phyloP scores from a whole-genome alignment of 2,329 filamentous ascomycete genomes.

The Hypoxylon sp. region DNA sequence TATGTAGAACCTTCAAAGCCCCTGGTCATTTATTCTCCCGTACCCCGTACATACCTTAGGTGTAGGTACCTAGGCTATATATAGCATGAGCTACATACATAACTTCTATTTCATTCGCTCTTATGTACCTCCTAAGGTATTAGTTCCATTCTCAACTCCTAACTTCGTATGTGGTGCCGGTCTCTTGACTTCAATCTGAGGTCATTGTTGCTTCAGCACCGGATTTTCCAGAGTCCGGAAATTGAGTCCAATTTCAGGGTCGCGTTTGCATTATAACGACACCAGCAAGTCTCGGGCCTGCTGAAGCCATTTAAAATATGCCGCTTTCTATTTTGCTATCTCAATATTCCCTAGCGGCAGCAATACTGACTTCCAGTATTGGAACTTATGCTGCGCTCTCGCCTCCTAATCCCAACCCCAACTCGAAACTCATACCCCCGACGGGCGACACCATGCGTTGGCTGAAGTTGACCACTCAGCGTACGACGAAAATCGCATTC shows the following conservation, averaged over 20 bases:
- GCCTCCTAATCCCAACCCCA: constrained; percentile 55
- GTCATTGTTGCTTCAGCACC: background rate
- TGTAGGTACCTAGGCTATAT: too few relatives aligned
- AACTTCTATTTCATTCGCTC: background rate
- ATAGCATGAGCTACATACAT: background rate
- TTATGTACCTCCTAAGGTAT: background rate
- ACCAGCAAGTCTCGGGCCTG: background rate
- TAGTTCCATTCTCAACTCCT: background rate
- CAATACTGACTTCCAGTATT: constrained; percentile 49
- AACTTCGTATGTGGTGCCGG: background rate
- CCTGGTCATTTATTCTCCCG: too few relatives aligned
- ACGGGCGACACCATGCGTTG: constrained; percentile 32
- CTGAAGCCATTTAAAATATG: constrained; percentile 1
- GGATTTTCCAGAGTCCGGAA: background rate
- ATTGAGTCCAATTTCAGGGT: background rate
- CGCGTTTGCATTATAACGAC: background rate
- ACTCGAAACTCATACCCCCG: constrained; percentile 16
- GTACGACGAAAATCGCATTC: constrained; percentile 44
- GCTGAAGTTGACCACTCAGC: constrained; percentile 51
- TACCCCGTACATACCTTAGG: too few relatives aligned
- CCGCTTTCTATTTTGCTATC: constrained; percentile 15
- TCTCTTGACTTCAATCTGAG: background rate
- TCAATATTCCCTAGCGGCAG: constrained; percentile 37
- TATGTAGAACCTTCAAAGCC: too few relatives aligned
- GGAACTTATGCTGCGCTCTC: constrained; percentile 54